These are phyloP conservation scores for Magnolia officinalis DNA, from an alignment of 164 flowering plant genomes.

Conservation along the genomic window DNA sequence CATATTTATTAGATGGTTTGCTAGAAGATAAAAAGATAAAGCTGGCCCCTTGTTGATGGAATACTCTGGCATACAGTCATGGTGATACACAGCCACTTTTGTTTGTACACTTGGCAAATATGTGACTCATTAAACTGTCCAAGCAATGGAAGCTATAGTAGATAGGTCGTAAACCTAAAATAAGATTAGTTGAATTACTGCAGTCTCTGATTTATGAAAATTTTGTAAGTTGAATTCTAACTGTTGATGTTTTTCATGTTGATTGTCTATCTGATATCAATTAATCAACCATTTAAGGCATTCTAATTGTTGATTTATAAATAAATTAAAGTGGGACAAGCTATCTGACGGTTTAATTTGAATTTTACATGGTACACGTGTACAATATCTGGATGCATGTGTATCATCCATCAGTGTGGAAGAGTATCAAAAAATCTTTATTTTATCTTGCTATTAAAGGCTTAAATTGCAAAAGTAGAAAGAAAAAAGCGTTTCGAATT, in stretches of 20 bases:
- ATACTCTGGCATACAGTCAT: neutral
- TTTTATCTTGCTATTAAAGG: too few relatives aligned
- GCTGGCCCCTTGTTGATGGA: neutral
- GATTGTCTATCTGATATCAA: too few relatives aligned
- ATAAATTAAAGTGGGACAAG: neutral
- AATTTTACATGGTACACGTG: neutral
- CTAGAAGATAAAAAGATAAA: conserved; percentile 4
- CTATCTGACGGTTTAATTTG: neutral
- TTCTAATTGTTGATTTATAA: too few relatives aligned
- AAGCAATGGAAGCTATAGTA: neutral
- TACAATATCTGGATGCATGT: neutral
- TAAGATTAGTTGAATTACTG: neutral
- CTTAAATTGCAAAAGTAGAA: neutral
- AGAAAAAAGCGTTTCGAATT: neutral
- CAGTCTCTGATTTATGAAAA: neutral
- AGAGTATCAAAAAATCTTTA: too few relatives aligned
- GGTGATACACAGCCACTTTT: neutral
- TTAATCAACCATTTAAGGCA: too few relatives aligned
- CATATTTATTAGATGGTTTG: conserved; percentile 1
- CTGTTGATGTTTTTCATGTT: too few relatives aligned
- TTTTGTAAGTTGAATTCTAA: neutral
- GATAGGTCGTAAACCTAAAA: neutral
- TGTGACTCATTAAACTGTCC: neutral
- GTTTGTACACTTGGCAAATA: neutral
- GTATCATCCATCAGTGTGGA: too few relatives aligned